These are phyloP conservation scores for Vigna radiata DNA, from an alignment of 306 rosid genomes.

Conservation along the genomic window DNA sequence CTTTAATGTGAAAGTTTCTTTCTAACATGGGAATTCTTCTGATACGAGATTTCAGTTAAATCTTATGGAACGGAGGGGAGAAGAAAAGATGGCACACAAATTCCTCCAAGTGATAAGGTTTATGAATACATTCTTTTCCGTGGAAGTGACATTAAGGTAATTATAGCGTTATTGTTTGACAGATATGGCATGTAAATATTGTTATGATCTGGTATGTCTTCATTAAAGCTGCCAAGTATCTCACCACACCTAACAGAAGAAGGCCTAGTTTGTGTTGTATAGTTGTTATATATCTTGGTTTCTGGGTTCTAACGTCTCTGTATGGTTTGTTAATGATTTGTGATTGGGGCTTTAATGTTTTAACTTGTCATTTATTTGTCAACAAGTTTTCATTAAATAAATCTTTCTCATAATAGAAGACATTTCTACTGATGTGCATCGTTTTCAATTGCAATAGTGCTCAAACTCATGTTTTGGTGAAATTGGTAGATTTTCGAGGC, in stretches of 20 bases:
- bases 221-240: conserved; percentile 2
- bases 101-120: conserved; percentile 72
- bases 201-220: conserved; percentile 18
- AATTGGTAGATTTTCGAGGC: conserved; percentile 20
- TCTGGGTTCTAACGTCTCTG: neutral
- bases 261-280: conserved; percentile 9
- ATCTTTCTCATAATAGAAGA: neutral
- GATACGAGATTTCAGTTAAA: conserved; percentile 61
- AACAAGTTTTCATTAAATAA: neutral
- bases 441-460: neutral
- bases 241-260: neutral
- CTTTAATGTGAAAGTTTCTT: conserved; percentile 27
- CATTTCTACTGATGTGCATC: conserved; percentile 7
- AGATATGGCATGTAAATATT: neutral
- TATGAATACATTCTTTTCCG: conserved; percentile 77
- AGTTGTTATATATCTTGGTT: neutral
- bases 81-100: conserved; percentile 71
- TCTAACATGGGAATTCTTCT: conserved; percentile 31
- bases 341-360: conserved; percentile 8
- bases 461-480: conserved; percentile 3
- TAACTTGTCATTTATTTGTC: conserved; percentile 1
- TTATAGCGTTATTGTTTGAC: neutral
- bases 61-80: conserved; percentile 88
- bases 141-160: conserved; percentile 79
- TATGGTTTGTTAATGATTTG: neutral